Percentiles rank a stretch among this genome's conserved stretches.
These are phyloP conservation scores for Yamadazyma songkhlaensis DNA, from an alignment of 1,139 yeast species.

Conservation along the genomic window DNA sequence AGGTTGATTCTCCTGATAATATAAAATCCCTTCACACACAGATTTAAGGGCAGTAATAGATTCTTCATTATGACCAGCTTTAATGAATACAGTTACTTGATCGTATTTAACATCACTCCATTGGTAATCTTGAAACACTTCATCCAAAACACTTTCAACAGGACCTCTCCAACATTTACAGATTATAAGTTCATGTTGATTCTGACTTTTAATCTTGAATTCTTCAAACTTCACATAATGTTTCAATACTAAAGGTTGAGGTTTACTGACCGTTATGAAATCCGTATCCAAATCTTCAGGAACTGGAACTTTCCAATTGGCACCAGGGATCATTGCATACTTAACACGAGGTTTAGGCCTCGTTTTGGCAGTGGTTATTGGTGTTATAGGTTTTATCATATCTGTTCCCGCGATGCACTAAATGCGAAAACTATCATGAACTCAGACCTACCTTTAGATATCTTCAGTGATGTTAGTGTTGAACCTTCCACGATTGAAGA, in stretches of 20 bases:
- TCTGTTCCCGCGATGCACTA: conserved; percentile 7
- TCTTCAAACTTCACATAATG: conserved; percentile 3
- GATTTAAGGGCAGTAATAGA: neutral
- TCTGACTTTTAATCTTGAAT: conserved; percentile 1
- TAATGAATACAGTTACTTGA: conserved; percentile 4
- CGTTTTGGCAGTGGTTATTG: conserved; percentile 2
- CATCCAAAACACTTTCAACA: conserved; percentile 27
- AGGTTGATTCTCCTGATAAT: conserved; percentile 1
- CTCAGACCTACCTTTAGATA: conserved; percentile 8
- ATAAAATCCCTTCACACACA: conserved; percentile 4
- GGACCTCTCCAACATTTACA: conserved; percentile 32
- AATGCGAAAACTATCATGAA: conserved; percentile 2
- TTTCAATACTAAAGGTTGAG: conserved; percentile 7
- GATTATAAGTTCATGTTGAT: conserved; percentile 24
- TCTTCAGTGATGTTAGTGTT: conserved; percentile 5
- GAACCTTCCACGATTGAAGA: conserved; percentile 6
- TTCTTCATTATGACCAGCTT: neutral
- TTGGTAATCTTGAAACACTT: conserved; percentile 6
- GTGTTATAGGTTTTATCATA: conserved; percentile 4
- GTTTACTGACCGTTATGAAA: conserved; percentile 20
- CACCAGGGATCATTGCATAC: conserved; percentile 8
- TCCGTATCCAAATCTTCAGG: conserved; percentile 22
- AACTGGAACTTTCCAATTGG: conserved; percentile 19
- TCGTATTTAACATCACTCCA: conserved; percentile 13
- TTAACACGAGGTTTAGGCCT: conserved; percentile 1